Percentiles rank a stretch among this genome's conserved stretches.
phyloP scores from a whole-genome alignment of 2,329 filamentous ascomycete genomes.

The Scytalidium sp. region DNA sequence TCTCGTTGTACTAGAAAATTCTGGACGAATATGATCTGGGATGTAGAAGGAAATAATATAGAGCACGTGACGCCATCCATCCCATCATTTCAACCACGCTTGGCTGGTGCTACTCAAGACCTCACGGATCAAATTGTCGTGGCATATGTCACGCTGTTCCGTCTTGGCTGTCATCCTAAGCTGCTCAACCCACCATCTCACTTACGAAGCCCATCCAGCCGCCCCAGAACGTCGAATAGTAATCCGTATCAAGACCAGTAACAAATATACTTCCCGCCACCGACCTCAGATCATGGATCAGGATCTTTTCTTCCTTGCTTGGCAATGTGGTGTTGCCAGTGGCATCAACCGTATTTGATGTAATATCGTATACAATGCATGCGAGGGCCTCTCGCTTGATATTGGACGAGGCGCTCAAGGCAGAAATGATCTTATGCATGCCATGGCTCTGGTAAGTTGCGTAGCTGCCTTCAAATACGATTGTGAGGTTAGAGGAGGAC shows the following conservation, averaged over 20 bases:
- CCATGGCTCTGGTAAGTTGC: conserved; percentile 32
- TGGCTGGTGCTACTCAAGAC: too few species aligned
- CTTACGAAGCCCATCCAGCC: conserved; percentile 34
- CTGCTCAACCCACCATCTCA: conserved; percentile 5
- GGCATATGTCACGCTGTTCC: too few species aligned
- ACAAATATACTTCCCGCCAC: conserved; percentile 36
- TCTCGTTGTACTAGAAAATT: too few species aligned
- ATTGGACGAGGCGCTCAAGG: conserved; percentile 20
- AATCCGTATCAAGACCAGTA: conserved; percentile 34
- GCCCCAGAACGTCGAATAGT: conserved; percentile 36
- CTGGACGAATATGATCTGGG: too few species aligned
- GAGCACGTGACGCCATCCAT: too few species aligned
- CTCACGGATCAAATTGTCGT: too few species aligned
- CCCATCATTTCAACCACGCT: too few species aligned
- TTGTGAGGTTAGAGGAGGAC: conserved; percentile 33
- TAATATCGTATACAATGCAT: conserved; percentile 36
- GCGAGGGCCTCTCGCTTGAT: conserved; percentile 30
- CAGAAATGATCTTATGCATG: conserved; percentile 27
- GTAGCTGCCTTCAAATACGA: conserved; percentile 40
- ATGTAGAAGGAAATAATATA: too few species aligned
- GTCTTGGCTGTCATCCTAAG: background rate
- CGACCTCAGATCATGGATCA: conserved; percentile 31
- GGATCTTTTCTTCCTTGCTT: conserved; percentile 12
- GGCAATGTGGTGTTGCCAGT: conserved; percentile 23
- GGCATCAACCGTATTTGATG: conserved; percentile 26